Evolutionary conservation across 768 basidiomycete species (phyloP).

Genomic region (Xerocomellus chrysenteron): DNA sequence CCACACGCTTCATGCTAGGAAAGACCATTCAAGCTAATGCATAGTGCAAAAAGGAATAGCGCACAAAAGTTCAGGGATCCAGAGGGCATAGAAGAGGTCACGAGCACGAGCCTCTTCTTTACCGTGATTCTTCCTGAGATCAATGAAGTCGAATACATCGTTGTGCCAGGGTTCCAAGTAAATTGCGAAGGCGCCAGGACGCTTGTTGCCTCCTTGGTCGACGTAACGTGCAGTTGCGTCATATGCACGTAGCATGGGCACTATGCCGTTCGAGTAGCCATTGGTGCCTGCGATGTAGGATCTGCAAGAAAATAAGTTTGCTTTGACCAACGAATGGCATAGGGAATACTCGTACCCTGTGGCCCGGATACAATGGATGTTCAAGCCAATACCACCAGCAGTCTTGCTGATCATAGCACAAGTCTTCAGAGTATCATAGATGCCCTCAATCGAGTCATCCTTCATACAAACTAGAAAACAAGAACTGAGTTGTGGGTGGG

Average conservation of each 20-base stretch:
- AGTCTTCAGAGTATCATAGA: constrained; percentile 97
- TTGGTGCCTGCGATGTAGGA: constrained; percentile 99
- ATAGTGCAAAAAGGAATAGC: constrained; percentile 23
- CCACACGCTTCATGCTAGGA: constrained; percentile 92
- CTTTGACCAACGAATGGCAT: neutral
- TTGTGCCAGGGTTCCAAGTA: constrained; percentile 99
- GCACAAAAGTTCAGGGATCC: constrained; percentile 96
- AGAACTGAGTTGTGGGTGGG: constrained; percentile 89
- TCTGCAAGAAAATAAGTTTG: constrained; percentile 39
- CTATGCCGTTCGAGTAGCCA: constrained; percentile 98
- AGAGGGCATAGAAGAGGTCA: constrained; percentile 96
- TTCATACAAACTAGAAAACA: constrained; percentile 99
- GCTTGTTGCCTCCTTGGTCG: constrained; percentile 98
- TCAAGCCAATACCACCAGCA: constrained; percentile 95
- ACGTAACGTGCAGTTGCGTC: constrained; percentile 98
- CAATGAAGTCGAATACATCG: constrained; percentile 96
- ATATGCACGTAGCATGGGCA: constrained; percentile 97
- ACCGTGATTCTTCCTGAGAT: constrained; percentile 97
- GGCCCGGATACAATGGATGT: constrained; percentile 94
- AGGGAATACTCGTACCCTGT: constrained; percentile 63
- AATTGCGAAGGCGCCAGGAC: constrained; percentile 97
- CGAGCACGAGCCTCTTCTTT: constrained; percentile 97
- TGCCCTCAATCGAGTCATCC: constrained; percentile 98
- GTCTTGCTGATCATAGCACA: constrained; percentile 99
- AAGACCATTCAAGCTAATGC: neutral